Conservation (phyloP, 768 basidiomycete species). For the Boletus pseudo-olivaceus region DNA sequence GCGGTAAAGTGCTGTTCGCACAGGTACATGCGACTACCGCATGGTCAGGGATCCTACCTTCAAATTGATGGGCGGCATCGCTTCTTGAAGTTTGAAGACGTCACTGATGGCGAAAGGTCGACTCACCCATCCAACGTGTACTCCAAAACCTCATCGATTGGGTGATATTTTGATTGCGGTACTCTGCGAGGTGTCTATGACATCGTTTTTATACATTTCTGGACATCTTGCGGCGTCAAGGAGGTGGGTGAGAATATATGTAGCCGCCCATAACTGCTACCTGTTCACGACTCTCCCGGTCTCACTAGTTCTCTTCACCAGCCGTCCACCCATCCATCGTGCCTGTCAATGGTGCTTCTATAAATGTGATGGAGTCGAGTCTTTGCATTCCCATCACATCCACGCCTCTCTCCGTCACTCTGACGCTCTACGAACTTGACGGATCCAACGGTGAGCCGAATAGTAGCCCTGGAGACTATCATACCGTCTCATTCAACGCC, state of each 20-base stretch:
- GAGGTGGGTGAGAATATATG: neutral
- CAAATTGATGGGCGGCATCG: neutral
- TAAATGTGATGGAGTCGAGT: slow-evolving; percentile 12
- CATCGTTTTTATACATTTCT: slow-evolving; percentile 1
- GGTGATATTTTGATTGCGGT: slow-evolving; percentile 6
- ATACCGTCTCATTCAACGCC: neutral
- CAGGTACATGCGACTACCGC: slow-evolving; percentile 8
- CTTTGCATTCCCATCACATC: neutral
- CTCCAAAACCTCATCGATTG: slow-evolving; percentile 10
- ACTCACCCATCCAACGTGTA: slow-evolving; percentile 20
- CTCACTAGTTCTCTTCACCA: neutral
- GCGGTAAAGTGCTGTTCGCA: neutral
- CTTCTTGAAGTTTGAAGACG: slow-evolving; percentile 10
- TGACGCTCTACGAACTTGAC: neutral
- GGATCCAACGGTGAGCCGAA: slow-evolving; percentile 12
- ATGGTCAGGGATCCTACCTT: slow-evolving; percentile 13
- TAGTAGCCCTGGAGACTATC: neutral
- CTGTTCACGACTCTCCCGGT: neutral
- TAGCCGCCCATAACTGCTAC: slow-evolving; percentile 18
- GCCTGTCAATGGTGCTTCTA: slow-evolving; percentile 3
- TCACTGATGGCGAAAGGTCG: slow-evolving; percentile 3
- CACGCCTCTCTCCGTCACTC: slow-evolving; percentile 1
- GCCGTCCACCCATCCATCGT: neutral
- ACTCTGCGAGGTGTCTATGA: neutral
- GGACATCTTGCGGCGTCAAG: neutral